phyloP scores from a whole-genome alignment of 2,329 filamentous ascomycete genomes.

The Penicillium sp. region DNA sequence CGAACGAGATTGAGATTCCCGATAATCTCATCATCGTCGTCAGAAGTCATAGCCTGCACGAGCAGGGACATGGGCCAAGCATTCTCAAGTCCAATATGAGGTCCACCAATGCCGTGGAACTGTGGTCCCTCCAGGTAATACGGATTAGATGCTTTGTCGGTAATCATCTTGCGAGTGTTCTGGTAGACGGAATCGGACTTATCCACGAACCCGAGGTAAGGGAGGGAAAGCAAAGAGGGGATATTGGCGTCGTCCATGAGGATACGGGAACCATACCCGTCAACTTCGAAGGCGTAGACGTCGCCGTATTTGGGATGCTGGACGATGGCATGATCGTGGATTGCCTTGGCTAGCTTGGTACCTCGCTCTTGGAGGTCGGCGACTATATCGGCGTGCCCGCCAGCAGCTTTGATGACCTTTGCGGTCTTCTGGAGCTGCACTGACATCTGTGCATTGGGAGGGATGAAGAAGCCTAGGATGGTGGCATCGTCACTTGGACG shows the following conservation, averaged over 20 bases:
- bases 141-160: slow-evolving; percentile 76
- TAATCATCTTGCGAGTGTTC: slow-evolving; percentile 83
- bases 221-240: slow-evolving; percentile 62
- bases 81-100: slow-evolving; percentile 76
- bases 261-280: slow-evolving; percentile 63
- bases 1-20: slow-evolving; percentile 74
- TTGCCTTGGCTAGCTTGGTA: slow-evolving; percentile 69
- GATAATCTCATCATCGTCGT: slow-evolving; percentile 78
- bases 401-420: slow-evolving; percentile 63
- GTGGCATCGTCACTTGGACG: slow-evolving; percentile 93
- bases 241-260: slow-evolving; percentile 70
- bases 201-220: slow-evolving; percentile 60
- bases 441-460: slow-evolving; percentile 93
- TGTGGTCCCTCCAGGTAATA: slow-evolving; percentile 78
- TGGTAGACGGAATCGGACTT: slow-evolving; percentile 71
- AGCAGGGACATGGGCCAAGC: slow-evolving; percentile 98
- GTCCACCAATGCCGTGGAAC: slow-evolving; percentile 87
- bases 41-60: slow-evolving; percentile 84
- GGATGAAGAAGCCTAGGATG: slow-evolving; percentile 92
- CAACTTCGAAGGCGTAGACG: slow-evolving; percentile 67
- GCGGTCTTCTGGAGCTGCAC: slow-evolving; percentile 80
- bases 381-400: slow-evolving; percentile 56
- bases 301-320: slow-evolving; percentile 53
- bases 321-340: slow-evolving; percentile 80
- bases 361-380: slow-evolving; percentile 58